phyloP scores from a whole-genome alignment of 139 green algal species.

The Ostreobium quekettii region DNA sequence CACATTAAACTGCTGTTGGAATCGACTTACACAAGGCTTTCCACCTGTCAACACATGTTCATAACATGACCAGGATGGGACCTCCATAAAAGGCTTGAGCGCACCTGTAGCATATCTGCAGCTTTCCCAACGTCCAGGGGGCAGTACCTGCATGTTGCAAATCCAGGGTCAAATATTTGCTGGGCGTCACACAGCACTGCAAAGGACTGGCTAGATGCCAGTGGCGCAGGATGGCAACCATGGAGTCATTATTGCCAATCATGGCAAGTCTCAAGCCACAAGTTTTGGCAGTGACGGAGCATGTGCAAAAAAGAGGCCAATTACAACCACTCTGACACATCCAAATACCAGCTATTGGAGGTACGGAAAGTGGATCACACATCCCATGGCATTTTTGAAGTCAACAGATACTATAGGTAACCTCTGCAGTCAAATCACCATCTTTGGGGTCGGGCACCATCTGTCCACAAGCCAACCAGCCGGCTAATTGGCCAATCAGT shows the following conservation, averaged over 20 bases:
- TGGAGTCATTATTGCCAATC: background rate
- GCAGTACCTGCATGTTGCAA: constrained; percentile 46
- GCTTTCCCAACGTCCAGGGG: constrained; percentile 55
- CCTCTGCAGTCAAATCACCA: background rate
- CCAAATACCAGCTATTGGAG: too few species aligned
- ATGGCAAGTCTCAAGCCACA: background rate
- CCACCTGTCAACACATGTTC: background rate
- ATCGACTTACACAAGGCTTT: background rate
- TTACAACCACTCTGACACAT: too few species aligned
- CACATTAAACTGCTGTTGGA: background rate
- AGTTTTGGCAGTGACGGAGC: background rate
- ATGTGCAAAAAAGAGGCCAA: too few species aligned
- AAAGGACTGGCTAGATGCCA: background rate
- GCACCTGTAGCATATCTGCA: constrained; percentile 47
- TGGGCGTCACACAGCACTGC: too few species aligned
- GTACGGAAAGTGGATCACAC: background rate
- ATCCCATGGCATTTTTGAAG: background rate
- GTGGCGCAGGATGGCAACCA: background rate
- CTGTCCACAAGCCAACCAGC: background rate
- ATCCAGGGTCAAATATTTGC: background rate
- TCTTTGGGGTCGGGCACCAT: background rate
- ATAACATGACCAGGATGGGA: background rate
- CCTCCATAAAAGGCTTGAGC: background rate
- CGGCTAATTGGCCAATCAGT: background rate
- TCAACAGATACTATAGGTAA: constrained; percentile 1